Evolutionary conservation across 495 filamentous ascomycete genomes (phyloP), one percentile per base, ranked within the genome.

Genomic region (Penicillium pancosmium): DNA sequence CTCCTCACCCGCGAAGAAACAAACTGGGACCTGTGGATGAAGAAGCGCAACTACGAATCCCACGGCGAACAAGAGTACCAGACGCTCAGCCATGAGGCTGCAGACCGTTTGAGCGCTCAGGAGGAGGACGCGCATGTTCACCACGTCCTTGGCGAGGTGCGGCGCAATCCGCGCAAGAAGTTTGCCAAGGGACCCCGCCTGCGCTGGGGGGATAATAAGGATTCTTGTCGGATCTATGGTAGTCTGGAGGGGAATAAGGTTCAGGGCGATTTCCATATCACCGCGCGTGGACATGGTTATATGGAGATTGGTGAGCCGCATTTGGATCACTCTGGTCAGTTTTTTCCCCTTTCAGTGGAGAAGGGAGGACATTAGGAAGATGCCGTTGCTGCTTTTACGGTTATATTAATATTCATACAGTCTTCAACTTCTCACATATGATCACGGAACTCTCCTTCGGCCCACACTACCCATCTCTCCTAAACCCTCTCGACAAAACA

Each of bases 231-330:
- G 38, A 87, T 99, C 50, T 99, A 84, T 68, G 94, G 94, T 1
- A 93, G 86, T 59, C 73, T 99, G 63, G 90, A 94, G 68, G 82
- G 93, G 43, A 97, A 98, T 67, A 96, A 94, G 73, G 94, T 99
- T 50, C 93, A 96, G 73, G 94, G 95, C 0, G 93, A 99, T 74
- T 98, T 99, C 68, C 94, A 99, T 68, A 95, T 99, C 65, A 99
- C 93, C 12, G 95, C 95, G 3, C 74, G 92, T 52, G 94, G 94
- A 0, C 95, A 99, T 76, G 94, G 94, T 10, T 99, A 99, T 73
- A 79, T 79, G 64, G 91, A 94, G 23, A 68, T 77, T 84, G 58
- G 86, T 83, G 23, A 23, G 41, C 76, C 84, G 55, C 95, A 99
- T 82, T 75, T 99, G 65, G 90, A 94, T 73, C 94, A 97, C 69